A percentile compares a stretch with the other conserved stretches of the same genome.
These are phyloP conservation scores for Lepidium didymum DNA, from an alignment of 345 rosid genomes.

Conservation along the genomic window DNA sequence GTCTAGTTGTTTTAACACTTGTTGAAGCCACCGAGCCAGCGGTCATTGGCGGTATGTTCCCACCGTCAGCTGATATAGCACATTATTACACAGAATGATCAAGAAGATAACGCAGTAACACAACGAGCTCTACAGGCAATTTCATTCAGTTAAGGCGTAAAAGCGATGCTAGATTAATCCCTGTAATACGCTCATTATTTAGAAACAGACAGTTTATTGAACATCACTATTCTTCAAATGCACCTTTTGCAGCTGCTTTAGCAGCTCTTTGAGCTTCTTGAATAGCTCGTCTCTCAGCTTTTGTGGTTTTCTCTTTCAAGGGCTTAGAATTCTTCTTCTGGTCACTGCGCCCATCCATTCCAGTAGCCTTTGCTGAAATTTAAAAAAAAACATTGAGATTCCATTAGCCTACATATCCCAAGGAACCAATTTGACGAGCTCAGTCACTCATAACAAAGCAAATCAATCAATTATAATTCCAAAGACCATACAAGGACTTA, in stretches of 20 bases:
- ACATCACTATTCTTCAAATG: background rate
- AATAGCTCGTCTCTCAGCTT: conserved; percentile 89
- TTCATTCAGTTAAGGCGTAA: background rate
- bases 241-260: conserved; percentile 89
- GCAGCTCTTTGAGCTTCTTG: conserved; percentile 96
- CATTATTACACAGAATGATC: background rate
- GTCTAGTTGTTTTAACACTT: conserved; percentile 47
- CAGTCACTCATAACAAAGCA: background rate
- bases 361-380: conserved; percentile 49
- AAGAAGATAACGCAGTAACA: background rate
- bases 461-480: background rate
- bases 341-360: conserved; percentile 46
- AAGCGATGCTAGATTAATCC: background rate
- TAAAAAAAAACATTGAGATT: background rate
- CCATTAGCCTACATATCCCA: background rate
- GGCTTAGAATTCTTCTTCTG: conserved; percentile 44
- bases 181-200: background rate
- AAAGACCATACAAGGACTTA: background rate
- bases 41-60: conserved; percentile 32
- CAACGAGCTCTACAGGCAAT: background rate
- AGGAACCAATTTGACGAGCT: background rate
- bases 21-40: conserved; percentile 30
- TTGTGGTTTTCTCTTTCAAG: conserved; percentile 73
- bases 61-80: conserved; percentile 45
- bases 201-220: background rate